These are phyloP conservation scores for Spergularia azorica DNA, from an alignment of 179 eudicot species.

Conservation along the genomic window DNA sequence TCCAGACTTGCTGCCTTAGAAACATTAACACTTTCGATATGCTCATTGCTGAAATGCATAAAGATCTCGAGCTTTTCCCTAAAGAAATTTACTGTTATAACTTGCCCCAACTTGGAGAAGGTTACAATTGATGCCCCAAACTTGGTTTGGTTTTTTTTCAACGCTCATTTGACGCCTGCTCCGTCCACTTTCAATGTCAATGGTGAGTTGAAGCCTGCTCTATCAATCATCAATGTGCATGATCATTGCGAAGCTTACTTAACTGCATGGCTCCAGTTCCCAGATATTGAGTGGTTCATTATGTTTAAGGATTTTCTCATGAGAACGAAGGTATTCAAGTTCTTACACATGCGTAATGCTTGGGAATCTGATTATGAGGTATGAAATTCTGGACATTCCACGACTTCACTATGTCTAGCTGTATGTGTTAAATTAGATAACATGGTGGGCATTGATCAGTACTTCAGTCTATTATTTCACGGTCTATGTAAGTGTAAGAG, in stretches of 20 bases:
- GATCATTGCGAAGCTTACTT: background rate
- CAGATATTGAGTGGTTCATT: background rate
- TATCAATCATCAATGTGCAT: constrained; percentile 2
- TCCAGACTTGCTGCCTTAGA: constrained; percentile 5
- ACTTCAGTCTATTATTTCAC: too few species aligned
- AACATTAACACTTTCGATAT: background rate
- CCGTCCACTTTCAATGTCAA: background rate
- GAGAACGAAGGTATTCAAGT: background rate
- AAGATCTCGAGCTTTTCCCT: constrained; percentile 9
- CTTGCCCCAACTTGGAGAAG: background rate
- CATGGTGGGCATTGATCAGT: background rate
- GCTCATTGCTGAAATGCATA: background rate
- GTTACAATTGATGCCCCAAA: background rate
- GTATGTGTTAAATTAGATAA: background rate
- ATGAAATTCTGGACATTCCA: background rate
- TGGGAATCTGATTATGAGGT: constrained; percentile 6
- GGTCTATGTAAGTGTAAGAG: too few species aligned
- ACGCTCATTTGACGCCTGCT: background rate
- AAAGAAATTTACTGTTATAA: background rate
- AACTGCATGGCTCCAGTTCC: background rate
- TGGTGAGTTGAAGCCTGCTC: background rate
- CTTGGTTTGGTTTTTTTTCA: too few species aligned
- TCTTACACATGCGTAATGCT: background rate
- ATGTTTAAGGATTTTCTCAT: constrained; percentile 1
- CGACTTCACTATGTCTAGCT: background rate